Conservation (phyloP, 2,329 filamentous ascomycete species). For the Colletotrichum sp. region DNA sequence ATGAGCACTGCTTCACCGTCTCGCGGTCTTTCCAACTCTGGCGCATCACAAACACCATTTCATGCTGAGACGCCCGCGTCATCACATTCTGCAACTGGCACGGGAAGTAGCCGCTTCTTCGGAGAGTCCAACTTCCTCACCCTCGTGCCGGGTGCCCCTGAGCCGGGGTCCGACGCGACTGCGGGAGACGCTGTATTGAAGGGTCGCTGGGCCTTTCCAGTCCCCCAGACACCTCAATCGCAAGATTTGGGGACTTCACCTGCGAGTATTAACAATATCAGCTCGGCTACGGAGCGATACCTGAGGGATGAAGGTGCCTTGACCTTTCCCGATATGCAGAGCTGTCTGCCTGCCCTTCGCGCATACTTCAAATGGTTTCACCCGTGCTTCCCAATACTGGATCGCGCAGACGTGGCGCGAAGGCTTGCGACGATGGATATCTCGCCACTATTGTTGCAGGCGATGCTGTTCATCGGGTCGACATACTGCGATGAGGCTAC, state of each 20-base stretch:
- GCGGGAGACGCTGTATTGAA: not conserved
- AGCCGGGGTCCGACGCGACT: not conserved
- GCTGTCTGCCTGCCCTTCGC: slow-evolving; percentile 33
- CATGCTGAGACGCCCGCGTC: slow-evolving; percentile 13
- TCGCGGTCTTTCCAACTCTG: not conserved
- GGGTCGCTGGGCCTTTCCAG: slow-evolving; percentile 21
- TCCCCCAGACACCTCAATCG: slow-evolving; percentile 15
- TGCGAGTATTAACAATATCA: slow-evolving; percentile 15
- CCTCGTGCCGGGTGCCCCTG: slow-evolving; percentile 25
- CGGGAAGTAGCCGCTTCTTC: slow-evolving; percentile 33
- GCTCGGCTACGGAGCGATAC: slow-evolving; percentile 23
- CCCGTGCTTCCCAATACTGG: slow-evolving; percentile 59
- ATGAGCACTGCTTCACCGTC: slow-evolving; percentile 14
- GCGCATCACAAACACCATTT: not conserved
- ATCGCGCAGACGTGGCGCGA: slow-evolving; percentile 47
- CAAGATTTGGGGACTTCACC: slow-evolving; percentile 1
- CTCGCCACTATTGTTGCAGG: slow-evolving; percentile 55
- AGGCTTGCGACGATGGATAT: slow-evolving; percentile 44
- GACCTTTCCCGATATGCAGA: slow-evolving; percentile 23
- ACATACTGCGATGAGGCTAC: slow-evolving; percentile 55
- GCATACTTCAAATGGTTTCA: slow-evolving; percentile 64
- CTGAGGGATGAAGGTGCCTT: slow-evolving; percentile 25
- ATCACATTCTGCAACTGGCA: not conserved
- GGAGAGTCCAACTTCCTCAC: slow-evolving; percentile 45
- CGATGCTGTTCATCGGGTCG: slow-evolving; percentile 59